Evolutionary conservation across 305 asterid genomes (phyloP), one percentile per base, ranked within the genome.

Genomic region (Plantago rigida): DNA sequence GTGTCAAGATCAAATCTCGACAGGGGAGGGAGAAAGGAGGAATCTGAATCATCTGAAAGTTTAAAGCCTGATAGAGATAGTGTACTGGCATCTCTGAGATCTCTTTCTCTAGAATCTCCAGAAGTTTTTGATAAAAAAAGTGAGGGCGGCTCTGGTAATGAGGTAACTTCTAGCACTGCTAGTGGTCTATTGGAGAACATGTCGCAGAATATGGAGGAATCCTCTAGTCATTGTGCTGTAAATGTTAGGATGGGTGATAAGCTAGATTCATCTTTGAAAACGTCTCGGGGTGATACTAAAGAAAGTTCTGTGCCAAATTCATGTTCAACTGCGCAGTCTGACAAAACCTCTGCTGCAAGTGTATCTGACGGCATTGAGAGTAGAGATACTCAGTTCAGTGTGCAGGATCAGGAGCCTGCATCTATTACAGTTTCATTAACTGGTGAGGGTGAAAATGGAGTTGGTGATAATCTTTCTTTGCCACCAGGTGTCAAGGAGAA

Each of bases 371-470:
- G 9, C 44, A 8, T 36, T 36, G 44, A 8, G 10, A 36, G 9
- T 36, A 8, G 44, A 5, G 44, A 36, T 36, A 36, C 44, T 0
- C 39, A 36, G 64, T 61, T 63, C 41, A 66, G 55, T 44, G 56
- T 66, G 41, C 47, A 63, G 11, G 73, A 72, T 26, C 68, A 59
- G 67, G 78, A 76, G 48, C 39, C 64, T 13, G 66, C 59, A 47
- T 52, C 73, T 17, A 49, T 57, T 63, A 47, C 66, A 56, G 67
- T 64, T 59, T 57, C 65, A 47, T 60, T 69, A 65, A 65, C 73
- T 71, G 56, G 73, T 36, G 81, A 69, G 66, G 84, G 71, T 68
- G 87, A 76, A 66, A 74, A 69, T 47, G 85, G 69, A 77, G 74
- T 54, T 75, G 48, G 55, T 45, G 75, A 59, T 60, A 59, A 51